A percentile compares a stretch with the other conserved stretches of the same genome.
Conservation (phyloP, 768 basidiomycete genomes). For the Termitomyces sp. region DNA sequence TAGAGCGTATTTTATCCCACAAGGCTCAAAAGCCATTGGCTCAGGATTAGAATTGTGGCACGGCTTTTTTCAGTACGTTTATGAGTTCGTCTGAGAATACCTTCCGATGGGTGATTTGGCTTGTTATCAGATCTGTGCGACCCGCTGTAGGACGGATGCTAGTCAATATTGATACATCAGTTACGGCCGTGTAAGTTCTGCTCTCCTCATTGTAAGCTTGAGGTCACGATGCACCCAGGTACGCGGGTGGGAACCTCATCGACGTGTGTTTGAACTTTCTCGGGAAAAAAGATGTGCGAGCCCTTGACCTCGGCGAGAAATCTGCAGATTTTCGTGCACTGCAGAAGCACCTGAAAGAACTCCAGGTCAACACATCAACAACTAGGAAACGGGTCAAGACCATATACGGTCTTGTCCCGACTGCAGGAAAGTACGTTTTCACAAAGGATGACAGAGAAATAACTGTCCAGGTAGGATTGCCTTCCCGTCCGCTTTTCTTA, state of each 20-base stretch:
- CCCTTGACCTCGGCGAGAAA: conserved; percentile 19
- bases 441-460: conserved; percentile 25
- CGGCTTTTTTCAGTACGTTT: conserved; percentile 47
- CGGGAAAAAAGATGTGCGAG: conserved; percentile 18
- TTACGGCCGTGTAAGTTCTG: conserved; percentile 36
- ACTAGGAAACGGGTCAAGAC: conserved; percentile 22
- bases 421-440: conserved; percentile 35
- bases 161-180: conserved; percentile 41
- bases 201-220: background rate
- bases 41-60: conserved; percentile 37
- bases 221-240: conserved; percentile 15
- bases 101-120: background rate
- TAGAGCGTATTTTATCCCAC: conserved; percentile 37
- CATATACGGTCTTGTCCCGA: conserved; percentile 28
- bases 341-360: conserved; percentile 30
- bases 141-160: conserved; percentile 33
- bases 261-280: conserved; percentile 27
- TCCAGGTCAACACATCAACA: conserved; percentile 25
- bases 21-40: conserved; percentile 7
- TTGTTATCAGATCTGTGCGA: conserved; percentile 29
- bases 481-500: background rate
- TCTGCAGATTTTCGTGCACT: conserved; percentile 23
- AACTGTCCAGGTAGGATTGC: conserved; percentile 31
- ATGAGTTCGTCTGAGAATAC: background rate
- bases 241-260: conserved; percentile 22